Evolutionary conservation across 106 monocot genomes (phyloP).

Genomic region (Phalaenopsis equestris): DNA sequence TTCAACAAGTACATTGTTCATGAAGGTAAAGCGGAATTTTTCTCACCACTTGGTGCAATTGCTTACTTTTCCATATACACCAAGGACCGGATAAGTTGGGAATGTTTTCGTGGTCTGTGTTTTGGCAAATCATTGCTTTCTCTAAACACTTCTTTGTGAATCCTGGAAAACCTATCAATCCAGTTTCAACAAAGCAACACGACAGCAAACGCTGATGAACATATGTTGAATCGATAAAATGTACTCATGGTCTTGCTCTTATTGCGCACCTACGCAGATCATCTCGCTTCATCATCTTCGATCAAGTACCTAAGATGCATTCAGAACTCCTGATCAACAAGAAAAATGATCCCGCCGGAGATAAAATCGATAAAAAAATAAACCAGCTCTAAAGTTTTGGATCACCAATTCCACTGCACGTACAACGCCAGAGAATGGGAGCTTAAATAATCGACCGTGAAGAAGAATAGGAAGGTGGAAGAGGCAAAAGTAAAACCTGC

Average conservation of each 20-base stretch:
- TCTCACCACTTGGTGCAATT: not conserved
- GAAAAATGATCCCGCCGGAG: not conserved
- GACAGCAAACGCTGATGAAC: no score
- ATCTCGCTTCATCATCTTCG: not conserved
- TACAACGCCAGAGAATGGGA: not conserved
- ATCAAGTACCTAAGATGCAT: not conserved
- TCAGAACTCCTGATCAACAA: not conserved
- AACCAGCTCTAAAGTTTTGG: not conserved
- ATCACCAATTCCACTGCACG: not conserved
- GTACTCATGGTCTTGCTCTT: no score
- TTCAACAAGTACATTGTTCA: not conserved
- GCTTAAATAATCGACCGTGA: not conserved
- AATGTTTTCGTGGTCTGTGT: no score
- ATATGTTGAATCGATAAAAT: not conserved
- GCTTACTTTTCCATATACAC: no score
- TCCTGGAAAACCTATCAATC: no score
- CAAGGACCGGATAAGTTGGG: no score
- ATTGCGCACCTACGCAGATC: not conserved
- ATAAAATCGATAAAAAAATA: not conserved
- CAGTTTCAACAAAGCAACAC: no score
- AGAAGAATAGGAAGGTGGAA: not conserved
- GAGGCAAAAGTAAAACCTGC: not conserved
- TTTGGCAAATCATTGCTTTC: no score
- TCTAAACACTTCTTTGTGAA: no score
- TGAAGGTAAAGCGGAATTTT: not conserved